phyloP scores from a whole-genome alignment of 306 rosid species.

The Quercus robur region DNA sequence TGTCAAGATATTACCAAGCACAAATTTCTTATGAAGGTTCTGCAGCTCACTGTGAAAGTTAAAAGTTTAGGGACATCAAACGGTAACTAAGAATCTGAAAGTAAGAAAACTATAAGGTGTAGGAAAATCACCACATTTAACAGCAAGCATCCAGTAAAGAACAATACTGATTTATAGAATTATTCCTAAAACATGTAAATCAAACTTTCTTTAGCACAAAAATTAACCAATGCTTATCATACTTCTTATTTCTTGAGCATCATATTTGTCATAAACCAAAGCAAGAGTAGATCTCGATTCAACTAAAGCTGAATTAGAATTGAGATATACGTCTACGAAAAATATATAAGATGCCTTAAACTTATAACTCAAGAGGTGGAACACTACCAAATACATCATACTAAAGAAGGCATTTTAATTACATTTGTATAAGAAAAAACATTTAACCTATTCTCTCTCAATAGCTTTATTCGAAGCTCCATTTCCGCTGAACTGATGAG shows the following conservation, averaged over 20 bases:
- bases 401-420: slow-evolving; percentile 1
- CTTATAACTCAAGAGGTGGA: background rate
- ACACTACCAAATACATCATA: background rate
- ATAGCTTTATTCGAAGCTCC: slow-evolving; percentile 74
- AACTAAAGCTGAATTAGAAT: background rate
- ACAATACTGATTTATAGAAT: background rate
- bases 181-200: background rate
- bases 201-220: background rate
- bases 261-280: background rate
- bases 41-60: slow-evolving; percentile 68
- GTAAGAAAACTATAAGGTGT: background rate
- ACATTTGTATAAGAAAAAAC: background rate
- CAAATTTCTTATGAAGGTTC: slow-evolving; percentile 89
- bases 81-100: background rate
- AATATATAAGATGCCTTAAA: background rate
- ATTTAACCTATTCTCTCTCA: slow-evolving; percentile 80
- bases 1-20: slow-evolving; percentile 75
- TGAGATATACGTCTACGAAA: background rate
- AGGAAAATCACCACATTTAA: background rate
- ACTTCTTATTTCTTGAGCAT: background rate
- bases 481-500: slow-evolving; percentile 70
- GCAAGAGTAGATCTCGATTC: background rate
- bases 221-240: background rate
- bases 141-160: background rate
- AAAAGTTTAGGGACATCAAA: slow-evolving; percentile 23